phyloP scores from a whole-genome alignment of 352 stramenopile genomes.

The Phytophthora macrochlamydospora region DNA sequence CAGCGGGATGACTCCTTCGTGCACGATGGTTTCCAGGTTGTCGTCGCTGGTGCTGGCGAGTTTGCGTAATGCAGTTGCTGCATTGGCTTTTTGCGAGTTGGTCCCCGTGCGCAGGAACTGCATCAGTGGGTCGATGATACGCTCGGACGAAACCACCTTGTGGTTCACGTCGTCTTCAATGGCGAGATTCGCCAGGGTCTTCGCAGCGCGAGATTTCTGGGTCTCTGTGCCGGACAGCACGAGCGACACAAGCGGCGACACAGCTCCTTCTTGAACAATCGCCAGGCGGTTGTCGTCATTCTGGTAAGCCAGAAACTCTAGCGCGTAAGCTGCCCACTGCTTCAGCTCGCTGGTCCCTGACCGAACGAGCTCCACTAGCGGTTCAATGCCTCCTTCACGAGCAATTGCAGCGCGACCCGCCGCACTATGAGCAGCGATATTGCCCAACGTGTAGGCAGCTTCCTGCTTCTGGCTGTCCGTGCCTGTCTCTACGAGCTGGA shows the following conservation, averaged over 20 bases:
- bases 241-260: slow-evolving; percentile 9
- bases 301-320: slow-evolving; percentile 12
- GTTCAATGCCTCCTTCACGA: slow-evolving; percentile 18
- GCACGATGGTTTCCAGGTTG: slow-evolving; percentile 7
- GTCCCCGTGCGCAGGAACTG: slow-evolving; percentile 5
- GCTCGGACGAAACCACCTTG: neutral
- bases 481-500: slow-evolving; percentile 20
- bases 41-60: slow-evolving; percentile 11
- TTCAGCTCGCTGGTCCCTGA: slow-evolving; percentile 8
- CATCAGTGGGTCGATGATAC: slow-evolving; percentile 7
- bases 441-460: slow-evolving; percentile 18
- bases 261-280: slow-evolving; percentile 13
- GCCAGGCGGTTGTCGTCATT: slow-evolving; percentile 6
- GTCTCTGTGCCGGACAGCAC: slow-evolving; percentile 2
- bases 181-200: slow-evolving; percentile 9
- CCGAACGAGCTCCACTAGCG: slow-evolving; percentile 14
- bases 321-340: slow-evolving; percentile 8
- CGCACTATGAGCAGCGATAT: slow-evolving; percentile 11
- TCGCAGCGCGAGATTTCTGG: slow-evolving; percentile 10
- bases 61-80: slow-evolving; percentile 5
- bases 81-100: slow-evolving; percentile 9
- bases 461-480: slow-evolving; percentile 25
- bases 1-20: slow-evolving; percentile 9
- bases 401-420: slow-evolving; percentile 18
- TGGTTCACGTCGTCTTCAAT: neutral